Base-by-base conservation (phyloP, 164 flowering plant genomes). In the Santalum album region DNA sequence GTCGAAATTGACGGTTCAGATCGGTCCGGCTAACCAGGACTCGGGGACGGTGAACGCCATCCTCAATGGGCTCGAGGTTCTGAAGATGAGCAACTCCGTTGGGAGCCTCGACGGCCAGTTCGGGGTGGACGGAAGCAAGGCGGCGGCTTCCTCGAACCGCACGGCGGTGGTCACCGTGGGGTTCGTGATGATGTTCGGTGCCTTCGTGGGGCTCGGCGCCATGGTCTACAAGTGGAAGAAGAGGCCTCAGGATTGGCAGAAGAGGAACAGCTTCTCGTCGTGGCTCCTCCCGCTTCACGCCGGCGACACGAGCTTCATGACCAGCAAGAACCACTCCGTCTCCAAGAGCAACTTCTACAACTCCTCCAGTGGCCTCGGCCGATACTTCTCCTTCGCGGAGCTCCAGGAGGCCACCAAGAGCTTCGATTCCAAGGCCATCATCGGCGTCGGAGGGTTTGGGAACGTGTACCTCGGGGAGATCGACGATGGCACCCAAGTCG, bases 201-300 rank as follows among this genome's bases (percentile, higher is more conserved):
- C 91, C 7, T 82, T 84, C 52, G 83, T 76, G 12, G 95, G 95
- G 3, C 72, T 87, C 7, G 88, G 90, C 0, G 86, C 86, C 7
- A 80, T 86, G 90, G 90, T 83, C 47, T 47, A 73, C 18, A 84
- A 74, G 60, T 86, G 95, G 95, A 77, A 74, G 24, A 82, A 72
- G 61, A 65, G 95, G 51, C 95, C 95, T 6, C 82, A 80, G 49
- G 95, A 86, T 49, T 87, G 90, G 90, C 81, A 78, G 38, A 82
- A 65, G 72, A 77, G 79, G 61, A 84, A 84, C 34, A 87, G 95
- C 61, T 84, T 83, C 68, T 87, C 95, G 16, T 84, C 95, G 0
- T 87, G 95, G 91, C 64, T 87, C 66, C 85, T 87, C 10, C 95
- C 95, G 2, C 63, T 87, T 10, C 88, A 80, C 27, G 73, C 95